Base-by-base conservation (phyloP, 129 eudicot genomes). In the Saposhnikovia divaricata region DNA sequence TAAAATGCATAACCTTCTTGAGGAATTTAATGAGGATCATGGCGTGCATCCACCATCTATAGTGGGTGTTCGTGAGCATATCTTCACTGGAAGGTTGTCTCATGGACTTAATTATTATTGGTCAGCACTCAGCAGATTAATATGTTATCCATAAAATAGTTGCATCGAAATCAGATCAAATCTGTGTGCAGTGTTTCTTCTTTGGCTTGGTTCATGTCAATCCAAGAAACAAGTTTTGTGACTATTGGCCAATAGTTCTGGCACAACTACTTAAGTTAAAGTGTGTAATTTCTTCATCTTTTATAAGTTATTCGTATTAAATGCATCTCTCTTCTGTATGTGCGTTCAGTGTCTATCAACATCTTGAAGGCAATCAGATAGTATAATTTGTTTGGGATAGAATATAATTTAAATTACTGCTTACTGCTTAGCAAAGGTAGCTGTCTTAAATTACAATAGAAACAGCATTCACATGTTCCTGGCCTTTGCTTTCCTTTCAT, bases 181-280 rank as follows among this genome's bases (percentile, higher is more conserved):
- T n/a, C n/a, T n/a, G n/a, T n/a, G n/a, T 81, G 84, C 84, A 81
- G 84, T 34, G 84, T 81, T 59, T 81, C 84, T 40, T 81, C 84
- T 61, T 74, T 81, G 79, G 84, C 84, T 8, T 81, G 84, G 84
- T 81, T 81, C 82, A 95, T 95, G 99, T 95, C 99, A 59, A 92
- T 89, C 84, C 99, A 95, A 83, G 99, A 95, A 88, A 92, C 97
- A 51, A 95, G 99, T 83, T 95, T 95, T 78, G 99, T 95, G 78
- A 95, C 99, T 74, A 92, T 81, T 37, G 84, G 79, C 34, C 84
- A 81, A 66, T 80, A 75, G 75, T 81, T 74, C 79, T 81, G 28
- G 84, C 84, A 44, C 84, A 69, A 14, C 45, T 81, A 71, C 34
- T 31, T 31, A 81, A 81, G 84, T 81, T n/a, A n/a, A n/a, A n/a